Evolutionary conservation across 441 rosid genomes (phyloP).

Genomic region (Croton setiger): DNA sequence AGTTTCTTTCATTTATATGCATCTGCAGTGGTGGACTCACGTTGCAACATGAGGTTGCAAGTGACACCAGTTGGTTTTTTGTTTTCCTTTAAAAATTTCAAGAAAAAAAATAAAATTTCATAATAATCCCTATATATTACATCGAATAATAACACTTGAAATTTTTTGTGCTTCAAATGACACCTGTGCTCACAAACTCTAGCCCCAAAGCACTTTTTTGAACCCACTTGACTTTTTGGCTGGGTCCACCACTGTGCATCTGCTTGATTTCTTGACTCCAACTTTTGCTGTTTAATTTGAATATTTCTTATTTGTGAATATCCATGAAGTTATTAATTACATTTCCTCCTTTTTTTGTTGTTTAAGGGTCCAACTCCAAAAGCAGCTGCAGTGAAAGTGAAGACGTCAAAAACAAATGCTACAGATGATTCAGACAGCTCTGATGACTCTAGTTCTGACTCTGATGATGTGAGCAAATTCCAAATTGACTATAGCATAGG

Average conservation of each 20-base stretch:
- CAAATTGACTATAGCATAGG: background rate
- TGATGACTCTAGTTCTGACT: constrained; percentile 17
- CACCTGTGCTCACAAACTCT: too few relatives aligned
- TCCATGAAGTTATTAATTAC: background rate
- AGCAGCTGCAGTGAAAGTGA: background rate
- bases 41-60: too few relatives aligned
- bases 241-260: too few relatives aligned
- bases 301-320: background rate
- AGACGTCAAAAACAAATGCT: background rate
- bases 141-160: too few relatives aligned
- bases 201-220: too few relatives aligned
- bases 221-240: too few relatives aligned
- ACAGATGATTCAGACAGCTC: constrained; percentile 30
- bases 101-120: too few relatives aligned
- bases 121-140: too few relatives aligned
- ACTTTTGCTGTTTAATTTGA: background rate
- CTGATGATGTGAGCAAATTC: constrained; percentile 7
- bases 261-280: background rate
- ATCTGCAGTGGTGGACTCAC: too few relatives aligned
- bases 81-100: too few relatives aligned
- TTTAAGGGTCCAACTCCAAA: background rate
- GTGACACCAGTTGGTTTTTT: too few relatives aligned
- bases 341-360: background rate
- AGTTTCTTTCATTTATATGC: background rate
- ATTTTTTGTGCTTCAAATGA: too few relatives aligned